phyloP scores from a whole-genome alignment of 2,329 filamentous ascomycete species.

The Epichloe coenophiala region DNA sequence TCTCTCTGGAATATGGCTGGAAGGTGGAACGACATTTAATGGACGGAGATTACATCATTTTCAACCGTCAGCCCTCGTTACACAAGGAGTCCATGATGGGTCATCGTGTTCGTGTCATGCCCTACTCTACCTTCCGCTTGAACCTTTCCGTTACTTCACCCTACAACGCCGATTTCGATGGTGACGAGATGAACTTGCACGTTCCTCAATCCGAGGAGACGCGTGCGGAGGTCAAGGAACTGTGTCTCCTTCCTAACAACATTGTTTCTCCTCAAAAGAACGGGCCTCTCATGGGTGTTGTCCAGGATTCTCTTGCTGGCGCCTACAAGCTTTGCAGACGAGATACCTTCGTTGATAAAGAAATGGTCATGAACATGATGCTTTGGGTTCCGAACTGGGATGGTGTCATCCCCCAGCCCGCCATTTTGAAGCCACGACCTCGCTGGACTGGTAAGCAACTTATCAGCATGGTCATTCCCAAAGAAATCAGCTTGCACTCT shows the following conservation, averaged over 20 bases:
- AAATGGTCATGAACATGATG: constrained; percentile 91
- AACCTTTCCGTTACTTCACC: constrained; percentile 96
- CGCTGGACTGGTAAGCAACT: constrained; percentile 98
- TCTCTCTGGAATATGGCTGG: constrained; percentile 89
- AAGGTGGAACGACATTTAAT: constrained; percentile 96
- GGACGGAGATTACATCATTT: constrained; percentile 95
- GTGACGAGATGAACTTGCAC: constrained; percentile 99
- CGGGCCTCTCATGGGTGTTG: constrained; percentile 96
- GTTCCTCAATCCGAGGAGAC: constrained; percentile 97
- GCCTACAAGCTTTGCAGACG: constrained; percentile 93
- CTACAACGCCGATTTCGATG: constrained; percentile 99
- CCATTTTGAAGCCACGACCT: constrained; percentile 84
- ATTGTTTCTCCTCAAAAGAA: constrained; percentile 98
- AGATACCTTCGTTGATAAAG: constrained; percentile 80
- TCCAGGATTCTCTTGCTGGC: constrained; percentile 92
- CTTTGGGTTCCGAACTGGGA: constrained; percentile 98
- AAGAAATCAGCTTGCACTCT: constrained; percentile 67
- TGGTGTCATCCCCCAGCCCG: constrained; percentile 80
- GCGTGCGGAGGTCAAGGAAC: constrained; percentile 80
- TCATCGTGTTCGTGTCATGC: constrained; percentile 94
- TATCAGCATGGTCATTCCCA: constrained; percentile 81
- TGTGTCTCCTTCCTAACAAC: constrained; percentile 96
- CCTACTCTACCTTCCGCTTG: constrained; percentile 94
- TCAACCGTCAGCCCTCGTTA: constrained; percentile 97
- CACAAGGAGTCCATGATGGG: constrained; percentile 99